These are phyloP conservation scores for Forsythia suspensa DNA, from an alignment of 257 asterid species.

Conservation along the genomic window DNA sequence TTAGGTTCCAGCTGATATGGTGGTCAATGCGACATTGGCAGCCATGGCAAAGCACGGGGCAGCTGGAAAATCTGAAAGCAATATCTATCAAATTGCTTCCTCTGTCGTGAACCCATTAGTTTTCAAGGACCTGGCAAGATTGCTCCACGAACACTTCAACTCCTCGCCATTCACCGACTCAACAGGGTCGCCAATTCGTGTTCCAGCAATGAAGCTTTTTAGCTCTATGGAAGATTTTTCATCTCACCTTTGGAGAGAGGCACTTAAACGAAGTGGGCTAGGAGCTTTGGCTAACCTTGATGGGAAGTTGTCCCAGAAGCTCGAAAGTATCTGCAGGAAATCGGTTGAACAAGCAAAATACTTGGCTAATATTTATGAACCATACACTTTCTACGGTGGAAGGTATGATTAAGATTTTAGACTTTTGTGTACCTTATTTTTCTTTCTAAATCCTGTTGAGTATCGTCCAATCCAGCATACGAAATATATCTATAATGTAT, in stretches of 20 bases:
- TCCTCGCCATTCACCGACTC: conserved; percentile 70
- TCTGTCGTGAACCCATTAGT: conserved; percentile 84
- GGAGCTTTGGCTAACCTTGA: conserved; percentile 53
- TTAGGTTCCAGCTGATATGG: conserved; percentile 97
- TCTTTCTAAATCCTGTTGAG: not conserved
- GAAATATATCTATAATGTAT: not conserved
- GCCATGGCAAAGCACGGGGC: conserved; percentile 94
- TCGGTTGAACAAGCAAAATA: conserved; percentile 84
- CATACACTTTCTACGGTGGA: conserved; percentile 89
- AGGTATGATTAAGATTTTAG: conserved; percentile 44
- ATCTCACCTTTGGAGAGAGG: conserved; percentile 75
- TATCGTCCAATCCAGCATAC: not conserved
- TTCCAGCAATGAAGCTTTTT: conserved; percentile 76
- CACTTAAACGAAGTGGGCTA: conserved; percentile 51
- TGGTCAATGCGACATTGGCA: conserved; percentile 90
- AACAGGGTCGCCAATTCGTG: conserved; percentile 63
- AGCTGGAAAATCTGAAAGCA: conserved; percentile 50
- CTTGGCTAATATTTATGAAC: conserved; percentile 78
- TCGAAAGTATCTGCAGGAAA: conserved; percentile 66
- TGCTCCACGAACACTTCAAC: conserved; percentile 71
- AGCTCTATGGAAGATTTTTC: conserved; percentile 87
- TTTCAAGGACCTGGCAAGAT: conserved; percentile 61
- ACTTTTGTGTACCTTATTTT: not conserved
- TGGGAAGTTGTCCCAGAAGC: conserved; percentile 55
- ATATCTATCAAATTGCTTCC: conserved; percentile 73